Conservation (phyloP, 257 asterid species). For the Solanum corneliomulleri region DNA sequence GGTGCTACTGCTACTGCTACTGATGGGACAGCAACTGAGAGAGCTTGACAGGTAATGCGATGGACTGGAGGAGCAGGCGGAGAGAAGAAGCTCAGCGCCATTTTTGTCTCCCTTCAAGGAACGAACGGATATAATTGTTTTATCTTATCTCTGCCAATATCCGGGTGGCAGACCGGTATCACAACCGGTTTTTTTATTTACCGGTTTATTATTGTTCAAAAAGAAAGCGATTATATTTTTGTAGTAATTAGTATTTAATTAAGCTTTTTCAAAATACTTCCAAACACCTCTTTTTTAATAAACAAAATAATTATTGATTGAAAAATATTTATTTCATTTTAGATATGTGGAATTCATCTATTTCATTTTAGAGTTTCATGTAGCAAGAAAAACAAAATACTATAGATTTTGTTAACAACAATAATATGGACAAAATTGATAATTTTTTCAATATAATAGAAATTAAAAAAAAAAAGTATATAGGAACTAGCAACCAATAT, state of each 20-base stretch:
- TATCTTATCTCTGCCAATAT: neutral
- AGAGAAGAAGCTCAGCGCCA: slow-evolving; percentile 22
- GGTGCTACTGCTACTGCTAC: neutral
- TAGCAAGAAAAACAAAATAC: neutral
- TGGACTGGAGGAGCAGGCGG: slow-evolving; percentile 16
- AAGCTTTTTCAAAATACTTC: neutral
- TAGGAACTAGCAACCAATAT: neutral
- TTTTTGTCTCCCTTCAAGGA: neutral
- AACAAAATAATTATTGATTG: neutral
- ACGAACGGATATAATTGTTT: neutral
- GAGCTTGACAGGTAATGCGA: slow-evolving; percentile 14
- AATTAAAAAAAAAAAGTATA: neutral
- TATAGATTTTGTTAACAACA: neutral
- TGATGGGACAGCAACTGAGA: slow-evolving; percentile 11
- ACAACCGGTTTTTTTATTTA: neutral
- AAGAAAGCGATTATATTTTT: too few species aligned
- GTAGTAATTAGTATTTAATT: too few species aligned
- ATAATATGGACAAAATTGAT: neutral
- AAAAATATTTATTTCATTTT: too few species aligned
- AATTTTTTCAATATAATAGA: neutral
- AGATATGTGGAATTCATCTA: neutral
- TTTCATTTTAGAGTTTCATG: neutral
- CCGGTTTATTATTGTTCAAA: neutral
- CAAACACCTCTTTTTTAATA: neutral
- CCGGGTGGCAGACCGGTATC: neutral